Conservation (phyloP, 2,329 filamentous ascomycete species). For the Aspergillus amoenus region DNA sequence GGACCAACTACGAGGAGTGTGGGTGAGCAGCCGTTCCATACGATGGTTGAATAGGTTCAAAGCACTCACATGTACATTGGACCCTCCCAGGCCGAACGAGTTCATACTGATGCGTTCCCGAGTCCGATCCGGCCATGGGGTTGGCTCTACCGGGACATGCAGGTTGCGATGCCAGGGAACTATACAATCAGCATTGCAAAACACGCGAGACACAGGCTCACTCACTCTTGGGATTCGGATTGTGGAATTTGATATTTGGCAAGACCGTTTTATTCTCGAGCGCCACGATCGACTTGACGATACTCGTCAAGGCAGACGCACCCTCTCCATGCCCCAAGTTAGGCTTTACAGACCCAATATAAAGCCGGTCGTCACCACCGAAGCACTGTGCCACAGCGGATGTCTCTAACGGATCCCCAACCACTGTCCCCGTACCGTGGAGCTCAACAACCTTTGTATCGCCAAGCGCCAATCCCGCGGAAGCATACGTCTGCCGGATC, state of each 20-base stretch:
- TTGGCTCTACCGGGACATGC: not conserved
- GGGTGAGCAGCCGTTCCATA: no score
- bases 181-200: no score
- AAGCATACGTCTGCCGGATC: conserved; percentile 4
- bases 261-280: conserved; percentile 15
- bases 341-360: conserved; percentile 17
- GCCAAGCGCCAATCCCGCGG: not conserved
- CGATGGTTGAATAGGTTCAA: no score
- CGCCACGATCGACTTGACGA: conserved; percentile 16
- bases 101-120: conserved; percentile 27
- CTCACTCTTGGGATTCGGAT: conserved; percentile 19
- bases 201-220: no score
- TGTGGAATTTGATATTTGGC: conserved; percentile 21
- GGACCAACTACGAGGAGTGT: not conserved
- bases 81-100: conserved; percentile 25
- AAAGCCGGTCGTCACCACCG: not conserved
- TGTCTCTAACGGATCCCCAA: conserved; percentile 11
- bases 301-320: conserved; percentile 14
- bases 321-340: conserved; percentile 22
- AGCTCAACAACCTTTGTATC: not conserved
- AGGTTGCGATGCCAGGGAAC: not conserved
- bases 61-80: conserved; percentile 8
- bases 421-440: conserved; percentile 13
- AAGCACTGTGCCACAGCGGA: conserved; percentile 8
- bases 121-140: conserved; percentile 20